Percentiles rank a stretch among this genome's conserved stretches.
Evolutionary conservation across 352 stramenopile genomes (phyloP).

Genomic region (Pythium aquatile): DNA sequence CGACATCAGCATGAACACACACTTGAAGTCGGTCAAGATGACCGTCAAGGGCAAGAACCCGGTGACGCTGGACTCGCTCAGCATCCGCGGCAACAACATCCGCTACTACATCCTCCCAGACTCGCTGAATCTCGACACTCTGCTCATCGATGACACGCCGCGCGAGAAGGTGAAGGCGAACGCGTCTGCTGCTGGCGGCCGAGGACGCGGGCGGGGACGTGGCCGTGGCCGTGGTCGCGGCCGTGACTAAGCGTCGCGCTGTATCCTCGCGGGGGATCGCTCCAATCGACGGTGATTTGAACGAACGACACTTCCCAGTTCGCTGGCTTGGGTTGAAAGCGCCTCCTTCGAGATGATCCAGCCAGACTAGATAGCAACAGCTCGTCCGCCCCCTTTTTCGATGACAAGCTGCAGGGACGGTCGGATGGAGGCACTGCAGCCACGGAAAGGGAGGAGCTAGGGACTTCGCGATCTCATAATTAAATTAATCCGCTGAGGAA

Average conservation of each 20-base stretch:
- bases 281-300: background rate
- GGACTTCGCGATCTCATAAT: constrained; percentile 2
- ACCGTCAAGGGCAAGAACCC: constrained; percentile 98
- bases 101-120: constrained; percentile 93
- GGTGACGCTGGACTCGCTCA: constrained; percentile 95
- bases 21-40: constrained; percentile 98
- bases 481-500: constrained; percentile 15
- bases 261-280: background rate
- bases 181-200: constrained; percentile 51
- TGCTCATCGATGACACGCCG: constrained; percentile 98
- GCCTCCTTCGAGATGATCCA: background rate
- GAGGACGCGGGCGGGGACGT: constrained; percentile 77
- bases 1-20: constrained; percentile 99
- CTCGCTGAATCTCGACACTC: constrained; percentile 98
- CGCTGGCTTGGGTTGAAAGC: background rate
- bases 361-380: constrained; percentile 3
- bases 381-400: constrained; percentile 2
- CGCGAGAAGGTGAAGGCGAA: constrained; percentile 92
- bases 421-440: background rate
- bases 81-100: constrained; percentile 98
- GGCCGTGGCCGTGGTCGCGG: constrained; percentile 69
- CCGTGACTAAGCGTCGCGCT: constrained; percentile 26
- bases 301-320: background rate
- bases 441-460: background rate
- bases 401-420: background rate